phyloP scores from a whole-genome alignment of 148 eudicot genomes.

The Limonium bicolor region DNA sequence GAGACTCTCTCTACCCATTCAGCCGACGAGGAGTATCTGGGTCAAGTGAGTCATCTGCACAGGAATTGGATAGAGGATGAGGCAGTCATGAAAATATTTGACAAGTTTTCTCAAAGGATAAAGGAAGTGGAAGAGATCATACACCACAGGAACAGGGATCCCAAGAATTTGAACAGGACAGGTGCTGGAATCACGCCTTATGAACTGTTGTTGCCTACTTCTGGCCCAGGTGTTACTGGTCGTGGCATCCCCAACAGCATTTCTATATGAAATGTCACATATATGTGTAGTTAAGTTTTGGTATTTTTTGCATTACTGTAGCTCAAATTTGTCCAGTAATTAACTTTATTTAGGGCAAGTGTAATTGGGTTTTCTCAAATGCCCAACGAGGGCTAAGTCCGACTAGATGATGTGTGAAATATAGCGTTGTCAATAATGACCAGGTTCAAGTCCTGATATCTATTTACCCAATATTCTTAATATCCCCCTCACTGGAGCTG shows the following conservation, averaged over 20 bases:
- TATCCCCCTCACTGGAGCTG: no score
- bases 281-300: no score
- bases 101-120: slow-evolving; percentile 30
- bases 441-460: no score
- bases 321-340: no score
- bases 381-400: no score
- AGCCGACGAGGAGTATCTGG: slow-evolving; percentile 73
- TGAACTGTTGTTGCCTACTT: slow-evolving; percentile 77
- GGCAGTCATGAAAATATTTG: slow-evolving; percentile 27
- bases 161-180: slow-evolving; percentile 34
- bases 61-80: slow-evolving; percentile 32
- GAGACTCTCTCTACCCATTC: slow-evolving; percentile 81
- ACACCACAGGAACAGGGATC: slow-evolving; percentile 46
- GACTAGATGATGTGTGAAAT: no score
- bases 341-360: no score
- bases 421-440: no score
- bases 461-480: no score
- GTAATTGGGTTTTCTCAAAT: no score
- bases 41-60: slow-evolving; percentile 28
- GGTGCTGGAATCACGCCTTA: slow-evolving; percentile 93
- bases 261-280: slow-evolving; percentile 67
- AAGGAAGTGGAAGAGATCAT: slow-evolving; percentile 55
- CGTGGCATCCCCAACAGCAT: slow-evolving; percentile 90
- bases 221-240: slow-evolving; percentile 81
- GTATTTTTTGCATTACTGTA: no score